Base-by-base conservation (phyloP, 768 basidiomycete species). In the Kwoniella dejecticola region DNA sequence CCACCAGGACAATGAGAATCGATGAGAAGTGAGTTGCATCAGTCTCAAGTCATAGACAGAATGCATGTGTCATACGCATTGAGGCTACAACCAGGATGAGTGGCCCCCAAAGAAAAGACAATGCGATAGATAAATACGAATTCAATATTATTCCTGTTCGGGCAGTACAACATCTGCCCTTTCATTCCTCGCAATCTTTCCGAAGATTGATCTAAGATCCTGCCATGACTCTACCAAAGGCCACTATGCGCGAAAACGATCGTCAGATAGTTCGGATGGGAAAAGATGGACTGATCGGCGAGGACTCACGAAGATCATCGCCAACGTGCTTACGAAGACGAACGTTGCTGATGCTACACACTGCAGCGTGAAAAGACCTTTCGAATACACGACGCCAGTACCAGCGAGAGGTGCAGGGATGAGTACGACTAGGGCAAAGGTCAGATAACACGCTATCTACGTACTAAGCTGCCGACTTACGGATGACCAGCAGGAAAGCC, bases 391-490 rank as follows among this genome's bases (percentile, higher is more conserved):
- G n/a, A 47, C 55, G 13, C 44, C 55, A 3, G 55, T 57, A 2
- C 55, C 55, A 38, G 55, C 55, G 12, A 57, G 45, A 24, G 55
- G 55, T 17, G 55, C 55, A 27, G 55, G 55, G 13, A 57, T 57
- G n/a, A 57, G 38, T 15, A 57, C 55, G 44, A 57, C 55, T 57
- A 38, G 3, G 21, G 42, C 10, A 11, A 12, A 3, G 17, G 11
- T 21, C 42, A 12, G 24, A 1, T 36, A 40, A 21, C 13, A 23
- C 19, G n/a, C 17, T 53, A n/a, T 26, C 26, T 21, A 11, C 3
- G 17, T n/a, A 46, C 10, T 13, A 17, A 23, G 17, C 4, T 7
- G 30, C 7, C 29, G 5, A 57, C 55, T 57, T 23, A 57, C 55
- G 55, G 15, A 57, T 57, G 19, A 57, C 55, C 3, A 57, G 29